Evolutionary conservation across 768 basidiomycete genomes (phyloP), one percentile per base, ranked within the genome.

Genomic region (Pleurotus citrinopileatus): DNA sequence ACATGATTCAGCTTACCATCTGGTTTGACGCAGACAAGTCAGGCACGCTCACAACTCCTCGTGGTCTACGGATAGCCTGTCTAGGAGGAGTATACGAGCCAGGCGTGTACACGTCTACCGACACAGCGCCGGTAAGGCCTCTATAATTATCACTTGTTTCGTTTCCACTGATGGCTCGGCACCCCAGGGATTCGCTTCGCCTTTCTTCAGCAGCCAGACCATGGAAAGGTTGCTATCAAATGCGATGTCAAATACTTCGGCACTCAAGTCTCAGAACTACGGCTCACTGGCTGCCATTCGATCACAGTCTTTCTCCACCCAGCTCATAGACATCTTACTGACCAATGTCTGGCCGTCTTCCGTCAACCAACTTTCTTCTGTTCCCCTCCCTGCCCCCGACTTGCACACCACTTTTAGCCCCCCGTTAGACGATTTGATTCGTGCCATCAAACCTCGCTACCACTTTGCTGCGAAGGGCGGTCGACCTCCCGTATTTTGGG

Each of bases 401-500:
- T 65, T 82, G 25, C 63, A 73, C 15, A 59, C 71, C 34, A 62
- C 68, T 8, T 78, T 76, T 3, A 82, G 82, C 0, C 74, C 77
- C 1, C 81, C 87, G 13, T 70, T 91, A 4, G 83, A 88, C 57
- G 85, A 89, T 34, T 67, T 86, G 1, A 74, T 89, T 29, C 73
- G 75, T 22, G 79, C 77, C 55, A 82, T 80, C 22, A 87, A 87
- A 61, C 94, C 96, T 2, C 81, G 91, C 46, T 99, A 99, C 71
- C 86, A 95, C 61, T 91, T 98, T 64, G 81, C 88, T 19, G 79
- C 81, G 45, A 76, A 76, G 7, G 83, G 81, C 12, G 83, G 84
- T 0, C 70, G 75, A n/a, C 79, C 81, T 12, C 78, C 89, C 0
- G 79, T 78, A 51, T 99, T 97, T 66, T 98, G 95, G 94, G 97